Percentiles rank a stretch among this genome's conserved stretches.
phyloP scores from a whole-genome alignment of 495 filamentous ascomycete genomes.

The Lophiotrema nucula region DNA sequence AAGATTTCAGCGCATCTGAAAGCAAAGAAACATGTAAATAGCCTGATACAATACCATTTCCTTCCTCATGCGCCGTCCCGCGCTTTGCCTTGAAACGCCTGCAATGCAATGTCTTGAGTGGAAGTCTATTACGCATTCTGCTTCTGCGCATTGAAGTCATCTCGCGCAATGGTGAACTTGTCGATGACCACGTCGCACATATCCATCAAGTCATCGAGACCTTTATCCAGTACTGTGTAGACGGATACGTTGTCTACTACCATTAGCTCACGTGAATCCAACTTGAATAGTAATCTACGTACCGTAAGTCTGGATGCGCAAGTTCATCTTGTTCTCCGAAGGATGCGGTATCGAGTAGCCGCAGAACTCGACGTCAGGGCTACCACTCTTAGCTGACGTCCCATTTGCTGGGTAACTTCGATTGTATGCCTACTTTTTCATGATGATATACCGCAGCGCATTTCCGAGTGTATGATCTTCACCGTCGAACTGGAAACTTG shows the following conservation, averaged over 20 bases:
- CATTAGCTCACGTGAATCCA: neutral
- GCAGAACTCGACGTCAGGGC: conserved; percentile 94
- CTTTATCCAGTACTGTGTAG: conserved; percentile 82
- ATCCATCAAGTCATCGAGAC: conserved; percentile 80
- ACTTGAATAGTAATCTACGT: conserved; percentile 35
- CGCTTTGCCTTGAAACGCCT: conserved; percentile 24
- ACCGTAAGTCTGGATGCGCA: conserved; percentile 97
- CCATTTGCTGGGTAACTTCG: neutral
- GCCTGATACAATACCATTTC: conserved; percentile 34
- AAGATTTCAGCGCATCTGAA: neutral
- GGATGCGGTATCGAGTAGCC: conserved; percentile 98
- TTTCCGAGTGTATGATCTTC: conserved; percentile 97
- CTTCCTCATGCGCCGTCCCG: conserved; percentile 22
- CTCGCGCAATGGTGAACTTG: conserved; percentile 68
- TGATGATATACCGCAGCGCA: conserved; percentile 88
- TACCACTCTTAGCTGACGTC: conserved; percentile 41
- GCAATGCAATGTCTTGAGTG: conserved; percentile 17
- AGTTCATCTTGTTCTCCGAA: conserved; percentile 91
- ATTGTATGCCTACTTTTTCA: conserved; percentile 78
- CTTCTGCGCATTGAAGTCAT: conserved; percentile 39
- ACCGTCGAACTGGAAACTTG: conserved; percentile 82
- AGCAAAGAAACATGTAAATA: conserved; percentile 29
- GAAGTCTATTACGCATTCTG: neutral
- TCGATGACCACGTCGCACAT: conserved; percentile 88
- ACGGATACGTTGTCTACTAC: conserved; percentile 71